Percentiles rank a stretch among this genome's conserved stretches.
Evolutionary conservation across 495 filamentous ascomycete genomes (phyloP).

Genomic region (Daldinia caldariorum): DNA sequence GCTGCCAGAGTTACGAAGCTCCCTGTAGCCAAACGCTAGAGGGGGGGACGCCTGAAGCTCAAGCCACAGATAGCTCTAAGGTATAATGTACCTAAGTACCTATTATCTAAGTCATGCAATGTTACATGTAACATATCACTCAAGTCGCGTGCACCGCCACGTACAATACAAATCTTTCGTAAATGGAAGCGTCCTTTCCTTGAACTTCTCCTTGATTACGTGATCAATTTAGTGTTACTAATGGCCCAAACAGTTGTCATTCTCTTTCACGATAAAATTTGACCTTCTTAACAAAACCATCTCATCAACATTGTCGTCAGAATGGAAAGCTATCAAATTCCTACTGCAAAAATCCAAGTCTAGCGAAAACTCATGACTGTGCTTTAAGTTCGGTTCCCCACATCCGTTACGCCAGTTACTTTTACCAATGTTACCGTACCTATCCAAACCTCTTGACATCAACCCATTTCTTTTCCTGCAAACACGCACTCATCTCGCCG

Average conservation of each 20-base stretch:
- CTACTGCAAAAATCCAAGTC: not conserved
- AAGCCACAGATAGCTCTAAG: slow-evolving; percentile 24
- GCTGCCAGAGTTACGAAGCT: slow-evolving; percentile 50
- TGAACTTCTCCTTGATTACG: not conserved
- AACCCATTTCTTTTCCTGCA: slow-evolving; percentile 46
- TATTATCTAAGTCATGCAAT: no score
- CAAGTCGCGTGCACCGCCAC: slow-evolving; percentile 11
- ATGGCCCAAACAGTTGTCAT: not conserved
- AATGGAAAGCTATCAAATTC: not conserved
- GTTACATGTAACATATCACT: no score
- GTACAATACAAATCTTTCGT: not conserved
- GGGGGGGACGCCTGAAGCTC: slow-evolving; percentile 16
- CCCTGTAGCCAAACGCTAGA: slow-evolving; percentile 19
- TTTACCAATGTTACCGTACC: slow-evolving; percentile 7
- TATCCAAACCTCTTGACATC: slow-evolving; percentile 39
- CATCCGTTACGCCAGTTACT: slow-evolving; percentile 1
- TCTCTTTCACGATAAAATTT: not conserved
- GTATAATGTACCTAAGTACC: not conserved
- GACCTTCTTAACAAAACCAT: not conserved
- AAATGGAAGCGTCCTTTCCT: not conserved
- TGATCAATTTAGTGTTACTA: not conserved
- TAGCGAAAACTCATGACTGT: not conserved
- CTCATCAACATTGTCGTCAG: not conserved
- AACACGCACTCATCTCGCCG: slow-evolving; percentile 36
- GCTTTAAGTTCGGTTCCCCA: not conserved